These are phyloP conservation scores for Penicillium ochrochloron DNA, from an alignment of 495 filamentous ascomycete genomes.

Conservation along the genomic window DNA sequence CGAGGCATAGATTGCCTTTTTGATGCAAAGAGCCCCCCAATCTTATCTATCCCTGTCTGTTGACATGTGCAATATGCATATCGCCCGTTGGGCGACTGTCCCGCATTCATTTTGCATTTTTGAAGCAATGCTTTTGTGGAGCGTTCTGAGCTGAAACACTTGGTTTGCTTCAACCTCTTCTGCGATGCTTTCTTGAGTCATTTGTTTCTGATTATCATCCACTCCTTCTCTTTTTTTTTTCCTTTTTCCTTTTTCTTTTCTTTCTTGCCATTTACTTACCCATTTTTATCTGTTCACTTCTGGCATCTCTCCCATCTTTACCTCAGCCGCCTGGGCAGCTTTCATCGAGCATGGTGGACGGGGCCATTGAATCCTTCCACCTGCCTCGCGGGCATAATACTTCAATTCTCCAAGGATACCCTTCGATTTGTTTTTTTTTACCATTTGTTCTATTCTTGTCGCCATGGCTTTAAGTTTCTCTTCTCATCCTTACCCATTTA, in stretches of 20 bases:
- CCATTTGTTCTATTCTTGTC: slow-evolving; percentile 10
- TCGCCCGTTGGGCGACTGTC: not conserved
- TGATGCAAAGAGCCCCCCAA: slow-evolving; percentile 10
- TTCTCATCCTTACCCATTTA: slow-evolving; percentile 15
- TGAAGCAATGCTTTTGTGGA: slow-evolving; percentile 25
- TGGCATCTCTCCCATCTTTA: slow-evolving; percentile 14
- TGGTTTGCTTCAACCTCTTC: slow-evolving; percentile 9
- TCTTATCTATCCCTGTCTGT: slow-evolving; percentile 9
- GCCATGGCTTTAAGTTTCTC: slow-evolving; percentile 14
- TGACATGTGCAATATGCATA: slow-evolving; percentile 14
- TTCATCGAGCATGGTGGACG: slow-evolving; percentile 26
- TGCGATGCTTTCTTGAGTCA: slow-evolving; percentile 2
- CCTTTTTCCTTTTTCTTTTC: slow-evolving; percentile 19
- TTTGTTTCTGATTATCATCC: slow-evolving; percentile 13
- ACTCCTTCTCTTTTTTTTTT: slow-evolving; percentile 15
- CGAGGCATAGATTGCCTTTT: slow-evolving; percentile 34
- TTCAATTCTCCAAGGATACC: slow-evolving; percentile 39
- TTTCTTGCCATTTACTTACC: slow-evolving; percentile 16
- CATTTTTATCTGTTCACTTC: slow-evolving; percentile 11
- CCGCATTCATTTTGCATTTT: slow-evolving; percentile 22
- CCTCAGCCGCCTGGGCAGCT: slow-evolving; percentile 38
- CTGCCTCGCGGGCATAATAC: slow-evolving; percentile 32
- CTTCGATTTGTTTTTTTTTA: slow-evolving; percentile 23
- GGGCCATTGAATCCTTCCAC: slow-evolving; percentile 6
- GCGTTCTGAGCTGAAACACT: slow-evolving; percentile 25